Conservation (phyloP, 2,329 filamentous ascomycete species). For the Zymoseptoria tritici region DNA sequence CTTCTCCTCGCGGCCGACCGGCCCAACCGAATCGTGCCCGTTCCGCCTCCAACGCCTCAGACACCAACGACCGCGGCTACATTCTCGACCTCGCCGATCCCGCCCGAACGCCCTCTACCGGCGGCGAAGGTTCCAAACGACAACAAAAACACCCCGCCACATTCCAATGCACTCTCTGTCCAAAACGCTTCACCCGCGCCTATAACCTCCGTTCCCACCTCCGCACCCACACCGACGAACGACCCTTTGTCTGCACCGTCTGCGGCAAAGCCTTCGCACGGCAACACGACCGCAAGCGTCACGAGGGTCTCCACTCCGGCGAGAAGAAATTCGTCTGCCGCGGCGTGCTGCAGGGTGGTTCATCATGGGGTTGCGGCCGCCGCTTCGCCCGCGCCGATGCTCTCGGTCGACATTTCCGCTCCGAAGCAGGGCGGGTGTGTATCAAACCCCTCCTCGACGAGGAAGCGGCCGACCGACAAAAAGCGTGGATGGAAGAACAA, state of each 20-base stretch:
- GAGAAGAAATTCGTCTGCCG: slow-evolving; percentile 99
- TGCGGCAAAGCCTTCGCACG: slow-evolving; percentile 96
- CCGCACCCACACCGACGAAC: slow-evolving; percentile 92
- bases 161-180: slow-evolving; percentile 88
- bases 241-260: slow-evolving; percentile 93
- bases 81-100: slow-evolving; percentile 90
- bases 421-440: slow-evolving; percentile 88
- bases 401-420: slow-evolving; percentile 75
- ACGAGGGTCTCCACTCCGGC: slow-evolving; percentile 90
- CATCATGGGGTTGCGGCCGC: slow-evolving; percentile 86
- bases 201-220: slow-evolving; percentile 95
- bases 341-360: slow-evolving; percentile 74
- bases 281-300: slow-evolving; percentile 93
- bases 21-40: slow-evolving; percentile 36
- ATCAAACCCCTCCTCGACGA: slow-evolving; percentile 97
- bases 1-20: slow-evolving; percentile 25
- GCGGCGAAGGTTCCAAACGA: slow-evolving; percentile 59
- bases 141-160: slow-evolving; percentile 96
- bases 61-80: slow-evolving; percentile 58
- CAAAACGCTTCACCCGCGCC: slow-evolving; percentile 90
- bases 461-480: slow-evolving; percentile 76
- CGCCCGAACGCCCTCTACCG: slow-evolving; percentile 62
- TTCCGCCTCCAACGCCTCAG: slow-evolving; percentile 48
- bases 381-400: slow-evolving; percentile 94
- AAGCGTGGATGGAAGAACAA: slow-evolving; percentile 55